Conservation (phyloP, 345 rosid genomes). For the Hibiscus mutabilis region DNA sequence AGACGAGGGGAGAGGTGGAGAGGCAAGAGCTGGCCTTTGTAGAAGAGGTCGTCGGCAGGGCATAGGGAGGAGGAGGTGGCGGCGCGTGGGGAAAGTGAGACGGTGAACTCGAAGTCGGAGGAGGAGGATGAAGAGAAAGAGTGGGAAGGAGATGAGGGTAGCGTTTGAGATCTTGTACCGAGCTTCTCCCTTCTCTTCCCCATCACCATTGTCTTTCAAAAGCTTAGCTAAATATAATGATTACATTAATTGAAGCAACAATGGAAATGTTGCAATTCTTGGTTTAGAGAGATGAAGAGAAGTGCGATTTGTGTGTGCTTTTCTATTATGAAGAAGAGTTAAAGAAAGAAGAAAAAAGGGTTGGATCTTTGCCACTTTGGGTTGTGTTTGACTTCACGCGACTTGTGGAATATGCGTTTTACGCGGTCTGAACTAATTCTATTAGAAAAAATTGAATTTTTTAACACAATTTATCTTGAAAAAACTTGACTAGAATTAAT, state of each 20-base stretch:
- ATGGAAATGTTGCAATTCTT: no score
- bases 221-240: background rate
- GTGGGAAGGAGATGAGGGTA: slow-evolving; percentile 65
- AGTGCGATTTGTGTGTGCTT: no score
- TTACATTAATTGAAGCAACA: no score
- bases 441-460: no score
- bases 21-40: slow-evolving; percentile 95
- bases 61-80: slow-evolving; percentile 62
- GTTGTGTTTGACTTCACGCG: slow-evolving; percentile 1
- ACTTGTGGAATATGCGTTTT: background rate
- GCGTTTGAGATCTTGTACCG: slow-evolving; percentile 41
- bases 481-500: no score
- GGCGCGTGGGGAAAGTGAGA: slow-evolving; percentile 61
- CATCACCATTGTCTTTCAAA: slow-evolving; percentile 7
- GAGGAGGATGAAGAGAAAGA: slow-evolving; percentile 79
- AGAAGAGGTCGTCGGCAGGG: slow-evolving; percentile 95
- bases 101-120: slow-evolving; percentile 87
- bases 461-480: no score
- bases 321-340: no score
- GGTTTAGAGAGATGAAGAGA: no score
- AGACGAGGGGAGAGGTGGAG: slow-evolving; percentile 90
- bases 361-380: background rate
- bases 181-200: slow-evolving; percentile 32
- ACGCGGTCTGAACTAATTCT: no score
- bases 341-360: no score